Evolutionary conservation across 208 protist genomes (phyloP), one percentile per base, ranked within the genome.

Genomic region (Acanthamoeba lenticulata): DNA sequence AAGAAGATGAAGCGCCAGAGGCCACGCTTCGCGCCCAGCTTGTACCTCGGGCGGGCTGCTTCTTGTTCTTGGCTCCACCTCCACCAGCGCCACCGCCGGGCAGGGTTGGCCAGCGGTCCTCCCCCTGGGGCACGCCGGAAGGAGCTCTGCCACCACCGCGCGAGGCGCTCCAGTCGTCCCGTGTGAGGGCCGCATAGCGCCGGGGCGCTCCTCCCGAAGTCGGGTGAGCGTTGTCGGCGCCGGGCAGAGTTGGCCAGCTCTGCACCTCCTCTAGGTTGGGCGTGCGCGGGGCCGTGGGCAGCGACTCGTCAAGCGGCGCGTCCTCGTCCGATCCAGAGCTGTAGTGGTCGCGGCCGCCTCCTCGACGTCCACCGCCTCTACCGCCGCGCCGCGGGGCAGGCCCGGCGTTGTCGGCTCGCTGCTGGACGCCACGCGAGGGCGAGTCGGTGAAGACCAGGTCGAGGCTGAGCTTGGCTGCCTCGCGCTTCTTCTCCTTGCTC

Each of bases 401-500:
- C 24, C 49, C 49, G 15, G 24, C 62, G 24, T 17, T 27, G 24
- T 36, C 32, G 32, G 62, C 29, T 9, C 29, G 29, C 62, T 27
- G 15, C 21, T 72, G 62, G 24, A n/a, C 62, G 6, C 29, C 62
- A n/a, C 62, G 62, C 62, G 62, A 72, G 17, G 62, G 62, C 32
- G 62, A 72, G 62, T 72, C 62, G 62, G 62, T 2, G 62, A 72
- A 72, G 1, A 72, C 62, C 11, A 72, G 62, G 32, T 72, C 62
- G 29, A 72, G 62, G 29, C 29, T 72, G 32, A 72, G 62, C 62
- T 72, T 72, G 24, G 62, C 24, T 4, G 74, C 74, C 29, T 85
- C 74, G 36, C 74, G 74, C 74, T 85, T 42, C 42, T 85, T 42
- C 42, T 42, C 74, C 42, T 85, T 85, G 74, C 40, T 55, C 17